phyloP scores from a whole-genome alignment of 208 protist species.

The Trypanosoma theileri region DNA sequence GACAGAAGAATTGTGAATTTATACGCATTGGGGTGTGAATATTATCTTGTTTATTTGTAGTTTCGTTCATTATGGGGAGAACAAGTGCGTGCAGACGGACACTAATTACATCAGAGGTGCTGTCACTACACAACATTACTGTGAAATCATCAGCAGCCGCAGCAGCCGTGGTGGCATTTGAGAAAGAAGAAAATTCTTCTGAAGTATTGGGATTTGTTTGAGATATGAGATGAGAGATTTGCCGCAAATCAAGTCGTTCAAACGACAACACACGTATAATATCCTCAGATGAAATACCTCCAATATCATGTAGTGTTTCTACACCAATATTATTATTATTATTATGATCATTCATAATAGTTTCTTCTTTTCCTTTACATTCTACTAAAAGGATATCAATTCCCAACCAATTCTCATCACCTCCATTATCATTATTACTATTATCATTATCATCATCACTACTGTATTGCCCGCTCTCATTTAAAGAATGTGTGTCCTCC shows the following conservation, averaged over 20 bases:
- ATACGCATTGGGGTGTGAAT: not conserved
- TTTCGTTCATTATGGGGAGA: not conserved
- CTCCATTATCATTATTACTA: not conserved
- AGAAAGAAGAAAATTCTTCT: not conserved
- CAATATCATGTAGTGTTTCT: not conserved
- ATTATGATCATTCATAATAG: not conserved
- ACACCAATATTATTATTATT: not conserved
- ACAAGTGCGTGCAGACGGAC: slow-evolving; percentile 5
- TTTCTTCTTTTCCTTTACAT: not conserved
- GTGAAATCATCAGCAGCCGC: slow-evolving; percentile 1
- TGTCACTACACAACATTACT: not conserved
- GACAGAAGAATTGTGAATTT: not conserved
- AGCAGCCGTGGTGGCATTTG: too few species aligned
- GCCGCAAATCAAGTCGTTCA: slow-evolving; percentile 11
- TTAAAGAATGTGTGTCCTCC: not conserved
- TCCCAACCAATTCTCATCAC: not conserved
- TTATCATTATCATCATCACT: not conserved
- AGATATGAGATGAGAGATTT: not conserved
- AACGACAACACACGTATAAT: slow-evolving; percentile 9
- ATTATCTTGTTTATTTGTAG: not conserved
- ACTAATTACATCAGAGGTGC: not conserved
- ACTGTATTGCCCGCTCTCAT: not conserved
- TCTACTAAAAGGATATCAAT: slow-evolving; percentile 18
- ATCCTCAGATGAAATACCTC: not conserved
- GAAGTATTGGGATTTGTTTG: not conserved